These are phyloP conservation scores for Globisporangium acanthophoron DNA, from an alignment of 352 stramenopile species.

Conservation along the genomic window DNA sequence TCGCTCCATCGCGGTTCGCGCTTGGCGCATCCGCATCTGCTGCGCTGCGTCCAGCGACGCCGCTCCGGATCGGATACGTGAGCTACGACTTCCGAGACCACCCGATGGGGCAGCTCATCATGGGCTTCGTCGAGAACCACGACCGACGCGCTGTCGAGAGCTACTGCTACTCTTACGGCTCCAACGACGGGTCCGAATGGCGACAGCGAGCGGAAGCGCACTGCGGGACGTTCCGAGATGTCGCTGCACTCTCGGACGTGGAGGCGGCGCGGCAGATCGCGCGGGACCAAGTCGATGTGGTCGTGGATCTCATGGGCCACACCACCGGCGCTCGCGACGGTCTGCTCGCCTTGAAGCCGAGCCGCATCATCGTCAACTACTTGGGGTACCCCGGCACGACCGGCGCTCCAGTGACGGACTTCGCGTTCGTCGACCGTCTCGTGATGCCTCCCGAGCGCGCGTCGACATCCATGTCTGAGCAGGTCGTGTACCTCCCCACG, in stretches of 20 bases:
- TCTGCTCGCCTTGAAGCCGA: constrained; percentile 57
- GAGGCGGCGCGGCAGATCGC: constrained; percentile 47
- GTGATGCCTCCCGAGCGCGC: constrained; percentile 58
- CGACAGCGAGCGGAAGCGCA: constrained; percentile 43
- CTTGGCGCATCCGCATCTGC: not conserved
- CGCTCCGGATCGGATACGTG: constrained; percentile 81
- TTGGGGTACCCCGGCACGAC: constrained; percentile 89
- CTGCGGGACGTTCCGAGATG: constrained; percentile 61
- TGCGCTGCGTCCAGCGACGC: constrained; percentile 17
- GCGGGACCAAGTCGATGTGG: constrained; percentile 62
- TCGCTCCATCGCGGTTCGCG: constrained; percentile 16
- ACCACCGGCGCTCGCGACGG: constrained; percentile 75
- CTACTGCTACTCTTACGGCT: constrained; percentile 81
- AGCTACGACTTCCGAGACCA: constrained; percentile 91
- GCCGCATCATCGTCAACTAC: constrained; percentile 81
- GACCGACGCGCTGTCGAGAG: constrained; percentile 34
- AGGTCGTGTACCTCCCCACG: constrained; percentile 84
- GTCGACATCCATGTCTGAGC: constrained; percentile 58
- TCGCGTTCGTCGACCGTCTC: constrained; percentile 62
- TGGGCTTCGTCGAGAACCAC: constrained; percentile 80
- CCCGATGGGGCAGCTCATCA: constrained; percentile 89
- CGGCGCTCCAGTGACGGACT: constrained; percentile 71
- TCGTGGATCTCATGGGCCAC: constrained; percentile 91
- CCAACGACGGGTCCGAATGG: constrained; percentile 63
- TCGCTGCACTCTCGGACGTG: constrained; percentile 43